A percentile compares a stretch with the other conserved stretches of the same genome.
Evolutionary conservation across 2,329 filamentous ascomycete species (phyloP).

Genomic region (Calonectria hongkongensis): DNA sequence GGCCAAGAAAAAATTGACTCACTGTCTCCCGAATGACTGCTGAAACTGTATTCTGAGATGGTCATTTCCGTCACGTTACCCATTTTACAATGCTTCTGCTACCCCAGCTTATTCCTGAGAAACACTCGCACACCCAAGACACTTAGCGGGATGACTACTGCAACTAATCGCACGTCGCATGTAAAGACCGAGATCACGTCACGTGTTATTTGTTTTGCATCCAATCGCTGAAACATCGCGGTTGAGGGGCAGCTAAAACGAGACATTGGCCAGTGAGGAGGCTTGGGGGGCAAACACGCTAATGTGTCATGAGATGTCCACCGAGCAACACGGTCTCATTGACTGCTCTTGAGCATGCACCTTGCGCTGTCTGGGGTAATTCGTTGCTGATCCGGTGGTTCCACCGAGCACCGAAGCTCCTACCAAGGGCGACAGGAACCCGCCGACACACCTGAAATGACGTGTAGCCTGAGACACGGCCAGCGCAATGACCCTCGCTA

Average conservation of each 20-base stretch:
- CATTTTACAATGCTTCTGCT: background rate
- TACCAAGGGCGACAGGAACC: background rate
- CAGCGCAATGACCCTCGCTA: constrained; percentile 1
- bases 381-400: background rate
- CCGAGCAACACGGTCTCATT: background rate
- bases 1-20: constrained; percentile 23
- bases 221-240: background rate
- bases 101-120: background rate
- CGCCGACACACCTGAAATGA: background rate
- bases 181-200: background rate
- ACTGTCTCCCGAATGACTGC: background rate
- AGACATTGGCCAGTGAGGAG: background rate
- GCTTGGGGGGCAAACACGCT: background rate
- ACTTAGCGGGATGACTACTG: background rate
- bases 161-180: background rate
- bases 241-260: background rate
- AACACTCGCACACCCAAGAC: background rate
- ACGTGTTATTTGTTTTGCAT: background rate
- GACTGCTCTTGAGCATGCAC: background rate
- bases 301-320: background rate
- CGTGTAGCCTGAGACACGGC: constrained; percentile 13
- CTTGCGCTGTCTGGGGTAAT: constrained; percentile 1
- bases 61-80: background rate
- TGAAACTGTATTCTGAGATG: background rate
- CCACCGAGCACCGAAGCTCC: background rate